Evolutionary conservation across 2,329 filamentous ascomycete genomes (phyloP).

Genomic region (Diaporthe destruens): DNA sequence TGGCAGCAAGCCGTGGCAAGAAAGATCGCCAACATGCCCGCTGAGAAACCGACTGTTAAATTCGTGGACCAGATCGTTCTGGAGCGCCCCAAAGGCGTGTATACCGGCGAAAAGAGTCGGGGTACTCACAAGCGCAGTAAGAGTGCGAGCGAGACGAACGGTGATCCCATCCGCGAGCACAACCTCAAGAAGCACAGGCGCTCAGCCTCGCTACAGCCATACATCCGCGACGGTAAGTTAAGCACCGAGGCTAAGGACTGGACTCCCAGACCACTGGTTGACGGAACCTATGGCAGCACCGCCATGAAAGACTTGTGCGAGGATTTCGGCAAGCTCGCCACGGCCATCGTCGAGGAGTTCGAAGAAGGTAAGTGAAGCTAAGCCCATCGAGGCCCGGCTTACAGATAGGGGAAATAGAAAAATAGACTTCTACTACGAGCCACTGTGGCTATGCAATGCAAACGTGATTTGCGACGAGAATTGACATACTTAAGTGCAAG

Average conservation of each 20-base stretch:
- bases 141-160: background rate
- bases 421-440: slow-evolving; percentile 1
- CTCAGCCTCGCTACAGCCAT: background rate
- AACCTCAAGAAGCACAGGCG: background rate
- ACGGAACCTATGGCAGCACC: background rate
- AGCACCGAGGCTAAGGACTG: background rate
- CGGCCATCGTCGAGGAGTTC: background rate
- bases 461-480: background rate
- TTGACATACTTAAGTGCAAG: background rate
- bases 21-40: slow-evolving; percentile 1
- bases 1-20: background rate
- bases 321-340: slow-evolving; percentile 29
- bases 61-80: background rate
- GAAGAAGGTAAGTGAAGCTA: background rate
- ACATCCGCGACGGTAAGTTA: background rate
- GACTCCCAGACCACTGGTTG: background rate
- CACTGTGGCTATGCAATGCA: no score
- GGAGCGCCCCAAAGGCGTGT: background rate
- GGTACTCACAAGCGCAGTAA: background rate
- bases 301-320: slow-evolving; percentile 1
- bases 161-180: background rate
- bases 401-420: background rate
- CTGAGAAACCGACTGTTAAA: background rate
- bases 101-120: slow-evolving; percentile 12
- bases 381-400: no score